Evolutionary conservation across 2,329 filamentous ascomycete species (phyloP).

Genomic region (Neofusicoccum parvum): DNA sequence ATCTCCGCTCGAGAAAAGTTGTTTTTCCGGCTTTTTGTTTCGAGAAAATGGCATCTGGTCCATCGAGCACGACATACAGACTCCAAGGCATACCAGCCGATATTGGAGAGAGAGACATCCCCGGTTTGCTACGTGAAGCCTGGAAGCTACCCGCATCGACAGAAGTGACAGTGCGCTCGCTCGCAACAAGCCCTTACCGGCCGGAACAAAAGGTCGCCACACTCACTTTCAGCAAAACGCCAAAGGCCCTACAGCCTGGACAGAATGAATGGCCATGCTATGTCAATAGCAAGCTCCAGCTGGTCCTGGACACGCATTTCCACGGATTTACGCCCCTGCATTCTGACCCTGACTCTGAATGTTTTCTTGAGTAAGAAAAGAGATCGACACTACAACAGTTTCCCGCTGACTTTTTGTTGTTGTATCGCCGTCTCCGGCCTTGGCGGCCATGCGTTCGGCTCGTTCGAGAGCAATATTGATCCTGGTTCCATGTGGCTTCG

Average conservation of each 20-base stretch:
- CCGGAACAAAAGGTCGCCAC: neutral
- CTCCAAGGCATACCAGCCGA: neutral
- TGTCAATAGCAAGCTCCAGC: neutral
- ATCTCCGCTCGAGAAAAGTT: too few relatives aligned
- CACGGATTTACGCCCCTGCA: neutral
- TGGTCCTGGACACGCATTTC: neutral
- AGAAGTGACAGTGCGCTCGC: neutral
- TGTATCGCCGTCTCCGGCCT: neutral
- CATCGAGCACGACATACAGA: neutral
- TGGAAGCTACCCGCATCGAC: neutral
- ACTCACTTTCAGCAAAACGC: neutral
- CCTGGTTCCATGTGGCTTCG: neutral
- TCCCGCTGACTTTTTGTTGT: neutral
- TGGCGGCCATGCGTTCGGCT: neutral
- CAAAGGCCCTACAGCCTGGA: neutral
- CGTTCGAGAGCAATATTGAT: neutral
- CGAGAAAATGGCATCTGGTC: too few relatives aligned
- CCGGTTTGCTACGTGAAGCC: neutral
- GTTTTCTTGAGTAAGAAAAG: neutral
- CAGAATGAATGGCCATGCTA: neutral
- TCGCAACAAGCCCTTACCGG: neutral
- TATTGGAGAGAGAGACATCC: neutral
- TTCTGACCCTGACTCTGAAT: neutral
- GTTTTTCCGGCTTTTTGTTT: too few relatives aligned
- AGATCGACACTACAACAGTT: fast-evolving